Base-by-base conservation (phyloP, 1,284 basidiomycete genomes). In the Mycena citricolor region DNA sequence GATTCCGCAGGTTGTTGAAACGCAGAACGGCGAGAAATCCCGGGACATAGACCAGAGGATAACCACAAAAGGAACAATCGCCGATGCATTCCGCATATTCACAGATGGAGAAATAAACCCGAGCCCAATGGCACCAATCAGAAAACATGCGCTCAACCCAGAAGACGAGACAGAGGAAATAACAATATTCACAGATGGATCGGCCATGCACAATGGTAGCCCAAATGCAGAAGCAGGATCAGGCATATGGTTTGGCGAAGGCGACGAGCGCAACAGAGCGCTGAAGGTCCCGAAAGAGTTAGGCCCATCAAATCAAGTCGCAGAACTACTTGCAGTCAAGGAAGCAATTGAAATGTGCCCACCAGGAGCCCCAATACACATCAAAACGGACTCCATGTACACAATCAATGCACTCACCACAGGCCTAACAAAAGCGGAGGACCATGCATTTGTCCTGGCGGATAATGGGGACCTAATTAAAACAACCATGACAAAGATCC, bases 121-220 rank as follows among this genome's bases (percentile, higher is more conserved):
- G 11, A 24, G 39, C 20, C 16, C 32, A 11, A 35, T 19, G 16
- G 12, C 13, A 10, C 11, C 21, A n/a, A 22, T 5, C 14, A 16
- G 14, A 25, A n/a, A 29, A 24, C 20, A 16, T n/a, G n/a, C 26
- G 12, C 26, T 8, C 4, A 23, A 30, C 16, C 28, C 8, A 12
- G 21, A 16, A 1, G 19, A 17, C 5, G n/a, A 39, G 8, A 22
- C 32, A 32, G 16, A 20, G 21, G 42, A 29, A 19, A 16, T n/a
- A 29, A 32, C 20, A 4, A 39, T 54, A 0, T 56, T 57, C 14
- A 63, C 57, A 0, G 62, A 62, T 32, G 62, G 60, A 0, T 60
- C 61, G 0, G 60, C 58, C 49, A 25, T 49, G 0, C 35, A 54
- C 2, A 58, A 60, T 11, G 56, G 58, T 0, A 23, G 41, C 0